Evolutionary conservation across 352 stramenopile species (phyloP), one percentile per base, ranked within the genome.

Genomic region (Phytophthora colocasiae): DNA sequence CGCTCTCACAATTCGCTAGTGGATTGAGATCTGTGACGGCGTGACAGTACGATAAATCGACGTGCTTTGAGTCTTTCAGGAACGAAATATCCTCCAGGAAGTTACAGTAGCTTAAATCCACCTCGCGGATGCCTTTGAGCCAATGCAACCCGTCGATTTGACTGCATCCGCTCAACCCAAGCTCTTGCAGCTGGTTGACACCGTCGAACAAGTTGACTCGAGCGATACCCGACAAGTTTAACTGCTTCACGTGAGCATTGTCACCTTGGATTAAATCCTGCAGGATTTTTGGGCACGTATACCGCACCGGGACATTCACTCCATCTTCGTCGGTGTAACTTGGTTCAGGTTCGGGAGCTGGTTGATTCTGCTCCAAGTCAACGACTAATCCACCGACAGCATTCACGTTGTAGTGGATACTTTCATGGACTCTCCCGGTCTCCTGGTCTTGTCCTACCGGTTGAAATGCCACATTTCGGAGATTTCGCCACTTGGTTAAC

Each of bases 31-130:
- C 68, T 1, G 62, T 66, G 26, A 93, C 63, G 12, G 40, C 65
- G 67, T 92, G 84, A 58, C 84, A 92, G 60, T 92, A 92, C 14
- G 80, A 90, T 15, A 92, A 66, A 41, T 91, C 80, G 7, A 91
- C 80, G 36, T 71, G 66, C 47, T 73, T 55, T 9, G 78, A 71
- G 6, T 58, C 27, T 15, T 51, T 44, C 11, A 92, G 66, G 56
- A 80, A 89, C 22, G 62, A 64, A 4, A 91, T 46, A 63, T 89
- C 73, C 11, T 63, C 57, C n/a, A 92, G 54, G 32, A 82, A 76
- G 51, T 72, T 81, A 58, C 84, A 92, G 58, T 92, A 92, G 43
- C 75, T 87, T 44, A 92, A 36, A 45, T 92, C 81, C 2, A 92
- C 70, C 36, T 85, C 75, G 0, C 22, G 44, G 48, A 90, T 75